Base-by-base conservation (phyloP, 495 filamentous ascomycete species). In the Aspergillus carlsbadensis region DNA sequence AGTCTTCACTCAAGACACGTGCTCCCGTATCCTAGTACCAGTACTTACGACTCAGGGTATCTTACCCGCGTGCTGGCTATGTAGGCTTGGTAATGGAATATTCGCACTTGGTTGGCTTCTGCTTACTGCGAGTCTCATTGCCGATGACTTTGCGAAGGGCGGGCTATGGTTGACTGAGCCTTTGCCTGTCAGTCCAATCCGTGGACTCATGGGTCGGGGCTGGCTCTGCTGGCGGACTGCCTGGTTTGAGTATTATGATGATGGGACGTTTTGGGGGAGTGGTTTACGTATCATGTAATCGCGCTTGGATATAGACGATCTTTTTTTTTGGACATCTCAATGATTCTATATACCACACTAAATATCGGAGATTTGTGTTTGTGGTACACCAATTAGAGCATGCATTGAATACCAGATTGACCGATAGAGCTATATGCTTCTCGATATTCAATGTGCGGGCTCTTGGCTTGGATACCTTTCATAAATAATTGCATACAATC, bases 161-260 rank as follows among this genome's bases (percentile, higher is more conserved):
- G 86, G 82, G 0, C 35, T 90, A 7, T 91, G 84, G 83, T 54
- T 89, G 15, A 82, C 77, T 57, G 86, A 90, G 68, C 87, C 87
- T 0, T 68, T 91, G n/a, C 88, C 88, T 0, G 17, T 88, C 1
- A 89, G 86, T 60, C 63, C 71, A 3, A 42, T 86, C 10, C 70
- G 86, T 36, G 77, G 74, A 10, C 35, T 88, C 10, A 83, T 82
- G 34, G 78, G 67, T 0, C 77, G 82, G 49, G 76, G 79, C 3
- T 83, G 78, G 72, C 83, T 78, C 80, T 74, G 84, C 61, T 87
- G 81, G 78, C 72, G 76, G 50, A 63, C 70, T 43, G 48, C 73
- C 34, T 81, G 82, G 57, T 65, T 81, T 48, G 76, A 72, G 59
- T 76, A 78, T 56, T 77, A 77, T 72, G 66, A 60, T 26, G 84